Evolutionary conservation across 176 grass and related monocot species (phyloP), one percentile per base, ranked within the genome.

Genomic region (Oryza australiensis): DNA sequence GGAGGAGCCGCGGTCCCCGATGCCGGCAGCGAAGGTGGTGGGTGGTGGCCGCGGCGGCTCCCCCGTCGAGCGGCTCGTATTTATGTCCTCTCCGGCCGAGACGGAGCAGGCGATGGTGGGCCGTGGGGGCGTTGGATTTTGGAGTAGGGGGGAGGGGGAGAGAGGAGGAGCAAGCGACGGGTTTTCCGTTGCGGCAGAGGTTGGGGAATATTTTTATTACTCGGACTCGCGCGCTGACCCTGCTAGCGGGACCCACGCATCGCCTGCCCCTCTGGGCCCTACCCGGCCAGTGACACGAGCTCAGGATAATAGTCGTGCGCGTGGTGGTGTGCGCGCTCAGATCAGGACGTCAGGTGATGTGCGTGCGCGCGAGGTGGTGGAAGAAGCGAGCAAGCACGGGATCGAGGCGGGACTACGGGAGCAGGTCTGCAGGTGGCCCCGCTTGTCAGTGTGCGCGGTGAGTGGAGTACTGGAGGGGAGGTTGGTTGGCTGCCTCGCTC

Each of bases 101-200:
- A 5, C 4, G 46, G 46, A 18, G 46, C 4, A 38, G 42, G 42
- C 12, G 42, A 45, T 12, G 42, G 0, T 12, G 42, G 42, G 0
- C 11, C 3, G 34, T 35, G 3, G 9, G 40, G 40, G 9, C 9
- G 40, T 45, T 45, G 82, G 37, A 38, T 38, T 38, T 38, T 38
- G 37, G 37, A n/a, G n/a, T n/a, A n/a, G n/a, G n/a, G n/a, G n/a
- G n/a, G n/a, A 32, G 30, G 3, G 30, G 30, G 30, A 32, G 30
- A 32, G 2, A 32, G 30, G 30, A 38, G 37, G 37, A 38, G 37
- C 37, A 40, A 11, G 38, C 38, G 38, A 40, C 30, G 38, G 38
- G 72, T 82, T 86, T 86, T 82, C 83, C 66, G 87, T 82, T 86
- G 72, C 0, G 43, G 43, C 38, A 10, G 38, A 10, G 38, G 38